Evolutionary conservation across 306 rosid species (phyloP), one percentile per base, ranked within the genome.

Genomic region (Vigna unguiculata): DNA sequence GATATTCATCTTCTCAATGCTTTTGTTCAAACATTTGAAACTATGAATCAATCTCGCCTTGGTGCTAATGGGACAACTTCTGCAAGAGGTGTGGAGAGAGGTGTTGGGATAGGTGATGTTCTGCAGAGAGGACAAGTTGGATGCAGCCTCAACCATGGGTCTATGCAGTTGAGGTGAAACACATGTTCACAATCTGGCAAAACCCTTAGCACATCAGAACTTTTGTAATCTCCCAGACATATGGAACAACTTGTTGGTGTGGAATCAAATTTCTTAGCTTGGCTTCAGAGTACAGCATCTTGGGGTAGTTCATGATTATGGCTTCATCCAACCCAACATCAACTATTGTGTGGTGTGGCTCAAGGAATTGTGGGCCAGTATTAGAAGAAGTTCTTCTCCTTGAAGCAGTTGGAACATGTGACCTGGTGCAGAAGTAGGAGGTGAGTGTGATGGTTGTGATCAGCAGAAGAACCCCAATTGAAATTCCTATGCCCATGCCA

Each of bases 41-140:
- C 20, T 73, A 19, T 55, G 81, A 88, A 75, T 84, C 4, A 67
- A 24, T 66, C 90, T 55, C 90, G 57, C 64, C 91, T 76, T 53
- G 79, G 75, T 1, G 98, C 92, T 72, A 95, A 63, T 6, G 98
- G 96, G 75, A 89, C 93, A 54, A 92, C 97, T 85, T 95, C 98
- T 28, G 97, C 96, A 54, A 90, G 87, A 78, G 98, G 98, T 8
- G 98, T 91, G 0, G 98, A 88, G 38, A 92, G 80, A 3, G 98
- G 99, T 17, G 99, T 95, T 4, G 96, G 97, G 10, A 88, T 66
- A 12, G 97, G 98, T 7, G 98, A 95, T 1, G 96, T 89, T 82
- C 98, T 88, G 75, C 98, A 95, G 16, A 95, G 86, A 7, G 98
- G 98, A 76, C 98, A 94, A 0, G 96, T 86, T 1, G 98, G 98